Evolutionary conservation across 352 stramenopile genomes (phyloP).

Genomic region (Pythium vanterpoolii): DNA sequence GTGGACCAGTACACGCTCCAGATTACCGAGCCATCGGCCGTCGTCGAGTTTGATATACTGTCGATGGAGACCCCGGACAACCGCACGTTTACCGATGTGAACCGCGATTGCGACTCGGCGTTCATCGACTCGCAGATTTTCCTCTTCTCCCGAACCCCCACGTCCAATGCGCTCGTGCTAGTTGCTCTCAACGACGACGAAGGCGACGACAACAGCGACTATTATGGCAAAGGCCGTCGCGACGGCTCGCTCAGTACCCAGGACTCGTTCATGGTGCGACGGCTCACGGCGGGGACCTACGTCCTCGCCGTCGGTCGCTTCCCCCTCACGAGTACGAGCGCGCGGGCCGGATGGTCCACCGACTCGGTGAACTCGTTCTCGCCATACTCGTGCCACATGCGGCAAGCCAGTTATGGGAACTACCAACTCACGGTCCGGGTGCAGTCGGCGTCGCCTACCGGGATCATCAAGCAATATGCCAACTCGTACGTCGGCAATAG

Average conservation of each 20-base stretch:
- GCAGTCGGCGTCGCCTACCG: constrained; percentile 29
- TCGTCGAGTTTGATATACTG: constrained; percentile 65
- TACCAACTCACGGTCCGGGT: constrained; percentile 62
- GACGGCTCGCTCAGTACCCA: constrained; percentile 48
- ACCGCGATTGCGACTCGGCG: constrained; percentile 65
- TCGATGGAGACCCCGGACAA: constrained; percentile 60
- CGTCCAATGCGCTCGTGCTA: constrained; percentile 28
- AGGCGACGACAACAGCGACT: constrained; percentile 47
- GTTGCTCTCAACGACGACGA: constrained; percentile 67
- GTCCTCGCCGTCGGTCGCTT: constrained; percentile 58
- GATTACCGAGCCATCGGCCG: constrained; percentile 32
- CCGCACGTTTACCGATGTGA: constrained; percentile 52
- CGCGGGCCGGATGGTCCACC: constrained; percentile 30
- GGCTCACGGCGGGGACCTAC: constrained; percentile 40
- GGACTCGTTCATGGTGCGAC: constrained; percentile 66
- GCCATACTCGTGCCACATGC: constrained; percentile 58
- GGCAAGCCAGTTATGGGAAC: constrained; percentile 60
- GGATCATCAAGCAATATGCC: constrained; percentile 38
- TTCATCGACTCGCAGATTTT: constrained; percentile 68
- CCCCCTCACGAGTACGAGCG: constrained; percentile 39
- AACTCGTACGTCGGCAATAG: constrained; percentile 73
- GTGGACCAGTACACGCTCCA: constrained; percentile 60
- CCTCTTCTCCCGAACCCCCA: constrained; percentile 29
- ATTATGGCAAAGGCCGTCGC: constrained; percentile 33
- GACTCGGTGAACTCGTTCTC: constrained; percentile 41